Base-by-base conservation (phyloP, 2,329 filamentous ascomycete species). In the Diaporthe capsici region DNA sequence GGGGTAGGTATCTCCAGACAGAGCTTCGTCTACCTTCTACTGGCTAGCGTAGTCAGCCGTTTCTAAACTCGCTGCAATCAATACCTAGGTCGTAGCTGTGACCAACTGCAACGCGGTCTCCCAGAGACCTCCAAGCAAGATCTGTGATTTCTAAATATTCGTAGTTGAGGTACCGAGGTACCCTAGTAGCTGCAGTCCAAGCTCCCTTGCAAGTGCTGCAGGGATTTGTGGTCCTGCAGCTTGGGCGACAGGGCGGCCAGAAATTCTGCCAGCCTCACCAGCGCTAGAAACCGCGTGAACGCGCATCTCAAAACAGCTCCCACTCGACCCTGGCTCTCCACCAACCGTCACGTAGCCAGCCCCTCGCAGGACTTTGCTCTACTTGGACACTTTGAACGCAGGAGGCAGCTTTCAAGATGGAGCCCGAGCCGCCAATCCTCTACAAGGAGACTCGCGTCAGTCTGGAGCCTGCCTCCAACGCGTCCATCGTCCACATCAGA, bases 381-480 rank as follows among this genome's bases (percentile, higher is more conserved):
- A 20, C 57, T 39, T 31, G 71, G 71, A 51, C 71, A 25, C 13
- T 34, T 58, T 42, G 68, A 55, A 53, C 72, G 53, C 57, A 73
- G 61, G 76, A 75, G 76, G 73, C 73, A 73, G 47, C 73, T 70
- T 44, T 67, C 73, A 77, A 53, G 82, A 95, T 95, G 93, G 91
- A 90, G 81, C 87, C 88, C 82, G 89, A 90, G 81, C 88, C 90
- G 79, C 89, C 90, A 78, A 93, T 91, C 85, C 88, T 94, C 85
- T 97, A 94, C 88, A 96, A 95, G 87, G 95, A 97, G 89, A 95
- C 94, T 84, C 92, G 94, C 83, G 88, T 98, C 84, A 95, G 94
- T 84, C 90, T 97, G 80, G 94, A 97, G 85, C 92, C 92, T 78
- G 89, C 91, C 77, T 93, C 91, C 80, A 88, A 90, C 79, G 91